These are phyloP conservation scores for Kandelia obovata DNA, from an alignment of 345 rosid genomes.

Conservation along the genomic window DNA sequence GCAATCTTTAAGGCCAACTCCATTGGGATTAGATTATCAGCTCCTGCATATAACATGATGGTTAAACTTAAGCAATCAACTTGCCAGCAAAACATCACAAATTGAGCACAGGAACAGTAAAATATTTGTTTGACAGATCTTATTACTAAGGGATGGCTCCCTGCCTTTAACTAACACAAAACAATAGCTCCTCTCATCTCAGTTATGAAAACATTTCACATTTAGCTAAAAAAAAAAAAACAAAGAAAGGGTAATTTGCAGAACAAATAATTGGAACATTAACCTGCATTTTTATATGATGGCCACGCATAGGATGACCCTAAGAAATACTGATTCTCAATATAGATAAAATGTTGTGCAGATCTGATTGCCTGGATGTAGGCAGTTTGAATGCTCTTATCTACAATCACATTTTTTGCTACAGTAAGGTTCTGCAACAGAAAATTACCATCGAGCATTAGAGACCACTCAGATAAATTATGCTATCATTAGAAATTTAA, in stretches of 20 bases:
- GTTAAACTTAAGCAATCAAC: not conserved
- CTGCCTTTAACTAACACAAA: too few species aligned
- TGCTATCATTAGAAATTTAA: too few species aligned
- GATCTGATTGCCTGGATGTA: constrained; percentile 97
- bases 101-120: too few species aligned
- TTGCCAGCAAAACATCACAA: too few species aligned
- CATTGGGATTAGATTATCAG: constrained; percentile 92
- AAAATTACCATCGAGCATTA: not conserved
- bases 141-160: too few species aligned
- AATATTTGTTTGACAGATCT: too few species aligned
- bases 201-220: not conserved
- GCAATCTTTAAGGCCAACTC: constrained; percentile 92
- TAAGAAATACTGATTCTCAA: constrained; percentile 95
- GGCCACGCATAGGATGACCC: constrained; percentile 99
- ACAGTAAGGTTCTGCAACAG: constrained; percentile 65
- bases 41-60: constrained; percentile 50
- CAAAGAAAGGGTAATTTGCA: not conserved
- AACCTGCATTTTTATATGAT: constrained; percentile 78
- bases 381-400: constrained; percentile 91
- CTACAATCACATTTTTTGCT: constrained; percentile 68
- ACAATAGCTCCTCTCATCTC: too few species aligned
- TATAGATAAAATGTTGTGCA: constrained; percentile 90
- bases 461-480: constrained; percentile 5
- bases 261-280: constrained; percentile 9
- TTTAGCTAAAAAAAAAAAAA: not conserved